A percentile compares a stretch with the other conserved stretches of the same genome.
phyloP scores from a whole-genome alignment of 2,329 filamentous ascomycete genomes.

The Fusarium brevicatenulatum region DNA sequence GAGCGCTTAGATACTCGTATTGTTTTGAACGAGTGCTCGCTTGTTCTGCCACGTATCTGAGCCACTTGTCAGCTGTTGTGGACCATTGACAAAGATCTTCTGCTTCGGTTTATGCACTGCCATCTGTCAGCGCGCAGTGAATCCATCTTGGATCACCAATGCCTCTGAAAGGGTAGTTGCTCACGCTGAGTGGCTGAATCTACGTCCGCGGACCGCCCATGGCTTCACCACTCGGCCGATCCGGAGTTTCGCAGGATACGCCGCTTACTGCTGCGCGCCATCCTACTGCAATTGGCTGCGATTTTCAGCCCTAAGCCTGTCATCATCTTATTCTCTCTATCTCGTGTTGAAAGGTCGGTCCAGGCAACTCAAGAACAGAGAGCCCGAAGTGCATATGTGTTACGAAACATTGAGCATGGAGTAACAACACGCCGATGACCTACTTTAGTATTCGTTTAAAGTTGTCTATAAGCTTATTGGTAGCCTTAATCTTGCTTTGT shows the following conservation, averaged over 20 bases:
- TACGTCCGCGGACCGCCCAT: not conserved
- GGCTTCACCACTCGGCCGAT: slow-evolving; percentile 17
- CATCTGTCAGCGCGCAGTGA: slow-evolving; percentile 26
- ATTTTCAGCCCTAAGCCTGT: slow-evolving; percentile 6
- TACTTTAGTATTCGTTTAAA: not conserved
- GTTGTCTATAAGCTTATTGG: not conserved
- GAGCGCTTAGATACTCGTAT: slow-evolving; percentile 1
- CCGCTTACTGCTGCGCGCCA: not conserved
- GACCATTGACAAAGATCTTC: not conserved
- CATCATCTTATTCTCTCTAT: not conserved
- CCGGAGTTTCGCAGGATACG: not conserved
- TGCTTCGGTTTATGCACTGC: slow-evolving; percentile 13
- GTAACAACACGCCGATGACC: not conserved
- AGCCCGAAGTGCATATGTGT: not conserved
- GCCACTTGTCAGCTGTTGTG: slow-evolving; percentile 14
- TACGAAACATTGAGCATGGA: not conserved
- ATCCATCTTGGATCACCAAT: slow-evolving; percentile 13
- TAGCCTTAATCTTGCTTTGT: not conserved
- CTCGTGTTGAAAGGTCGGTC: not conserved
- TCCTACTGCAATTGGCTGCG: not conserved
- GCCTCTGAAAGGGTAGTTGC: not conserved
- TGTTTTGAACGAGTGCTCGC: not conserved
- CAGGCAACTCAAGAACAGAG: not conserved
- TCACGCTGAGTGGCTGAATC: slow-evolving; percentile 5
- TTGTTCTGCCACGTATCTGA: not conserved